Base-by-base conservation (phyloP, 345 rosid species). In the Corymbia maculata region DNA sequence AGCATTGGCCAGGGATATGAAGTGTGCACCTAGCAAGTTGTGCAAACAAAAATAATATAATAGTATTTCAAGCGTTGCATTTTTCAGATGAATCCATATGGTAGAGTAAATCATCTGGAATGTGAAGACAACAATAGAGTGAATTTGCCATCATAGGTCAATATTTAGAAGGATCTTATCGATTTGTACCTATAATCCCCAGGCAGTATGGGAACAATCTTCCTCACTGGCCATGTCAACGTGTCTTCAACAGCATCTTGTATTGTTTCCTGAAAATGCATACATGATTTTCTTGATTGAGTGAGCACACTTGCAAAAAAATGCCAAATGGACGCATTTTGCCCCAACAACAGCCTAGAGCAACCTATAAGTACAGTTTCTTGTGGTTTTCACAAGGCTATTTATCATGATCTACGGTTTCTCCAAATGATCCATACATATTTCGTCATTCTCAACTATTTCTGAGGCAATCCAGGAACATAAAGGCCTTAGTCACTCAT, bases 161-260 rank as follows among this genome's bases (percentile, higher is more conserved):
- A 30, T 42, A 52, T 59, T 42, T 75, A 75, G 84, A 42, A 42
- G 84, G 49, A 75, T 75, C 66, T 59, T 10, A 59, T 59, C 14
- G 22, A 42, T 36, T 75, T 75, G 84, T 75, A 95, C 99, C 98
- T 95, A 90, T 97, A 96, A 92, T 97, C 99, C 82, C 99, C 99
- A n/a, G 99, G 97, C 64, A 96, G 51, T 90, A 96, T 96, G 13
- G 95, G 92, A 84, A 95, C 89, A 87, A 96, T 95, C 88, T 97
- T 94, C 90, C 99, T 90, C 85, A 97, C 95, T 11, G 99, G 99
- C 99, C 99, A 97, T 59, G 96, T 97, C 55, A 97, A 87, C 28
- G 97, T 94, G 92, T 96, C 99, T 92, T 97, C 99, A 85, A 97
- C 85, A 32, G 99, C 98, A 89, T 97, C 95, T 66, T 88, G 87